A percentile compares a stretch with the other conserved stretches of the same genome.
phyloP scores from a whole-genome alignment of 1,139 yeast genomes.

The Suhomyces wounanorum region DNA sequence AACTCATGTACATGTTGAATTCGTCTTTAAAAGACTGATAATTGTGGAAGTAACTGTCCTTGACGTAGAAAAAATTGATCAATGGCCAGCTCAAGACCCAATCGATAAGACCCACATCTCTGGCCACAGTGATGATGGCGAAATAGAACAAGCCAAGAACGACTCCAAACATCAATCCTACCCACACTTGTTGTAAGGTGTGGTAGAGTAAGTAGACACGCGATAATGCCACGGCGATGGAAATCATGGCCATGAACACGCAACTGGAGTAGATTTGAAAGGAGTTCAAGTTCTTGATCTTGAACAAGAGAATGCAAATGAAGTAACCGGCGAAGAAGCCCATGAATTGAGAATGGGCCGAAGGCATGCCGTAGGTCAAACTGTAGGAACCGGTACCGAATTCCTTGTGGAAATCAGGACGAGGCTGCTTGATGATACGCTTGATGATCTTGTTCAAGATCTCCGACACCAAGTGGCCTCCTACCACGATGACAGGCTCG shows the following conservation, averaged over 20 bases:
- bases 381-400: slow-evolving; percentile 49
- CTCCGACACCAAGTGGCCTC: slow-evolving; percentile 84
- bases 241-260: slow-evolving; percentile 26
- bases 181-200: slow-evolving; percentile 66
- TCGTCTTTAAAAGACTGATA: slow-evolving; percentile 45
- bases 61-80: slow-evolving; percentile 48
- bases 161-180: slow-evolving; percentile 69
- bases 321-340: slow-evolving; percentile 77
- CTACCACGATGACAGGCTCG: slow-evolving; percentile 80
- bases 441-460: slow-evolving; percentile 70
- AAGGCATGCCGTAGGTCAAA: slow-evolving; percentile 91
- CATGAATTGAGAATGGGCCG: slow-evolving; percentile 96
- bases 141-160: slow-evolving; percentile 62
- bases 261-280: slow-evolving; percentile 27
- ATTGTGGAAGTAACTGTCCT: slow-evolving; percentile 56
- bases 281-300: slow-evolving; percentile 25
- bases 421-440: slow-evolving; percentile 61
- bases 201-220: slow-evolving; percentile 83
- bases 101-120: slow-evolving; percentile 64
- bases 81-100: slow-evolving; percentile 56
- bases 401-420: slow-evolving; percentile 66
- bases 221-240: slow-evolving; percentile 64
- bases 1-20: slow-evolving; percentile 22
- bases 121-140: slow-evolving; percentile 47
- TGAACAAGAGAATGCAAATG: slow-evolving; percentile 40